phyloP scores from a whole-genome alignment of 768 basidiomycete species.

The Rhodotorula sphaerocarpa region DNA sequence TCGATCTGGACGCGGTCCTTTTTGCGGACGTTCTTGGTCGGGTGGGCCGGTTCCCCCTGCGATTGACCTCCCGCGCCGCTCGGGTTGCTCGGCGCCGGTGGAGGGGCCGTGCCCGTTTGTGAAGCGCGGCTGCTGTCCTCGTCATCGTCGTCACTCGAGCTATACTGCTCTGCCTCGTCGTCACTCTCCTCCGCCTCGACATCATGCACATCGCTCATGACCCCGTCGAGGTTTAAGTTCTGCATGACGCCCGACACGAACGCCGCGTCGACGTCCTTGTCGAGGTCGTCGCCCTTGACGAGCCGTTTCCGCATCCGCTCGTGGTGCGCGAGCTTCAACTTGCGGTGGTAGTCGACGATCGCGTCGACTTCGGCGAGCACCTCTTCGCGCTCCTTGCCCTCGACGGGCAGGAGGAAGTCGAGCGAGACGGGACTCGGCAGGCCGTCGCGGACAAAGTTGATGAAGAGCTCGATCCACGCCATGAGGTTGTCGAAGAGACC shows the following conservation, averaged over 20 bases:
- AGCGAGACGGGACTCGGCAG: conserved; percentile 65
- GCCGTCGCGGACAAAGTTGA: conserved; percentile 82
- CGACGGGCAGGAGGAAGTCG: conserved; percentile 80
- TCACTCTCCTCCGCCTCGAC: conserved; percentile 58
- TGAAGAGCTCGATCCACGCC: conserved; percentile 93
- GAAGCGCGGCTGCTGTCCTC: no score
- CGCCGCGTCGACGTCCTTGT: conserved; percentile 68
- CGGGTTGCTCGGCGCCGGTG: conserved; percentile 41
- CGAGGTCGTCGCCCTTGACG: conserved; percentile 50
- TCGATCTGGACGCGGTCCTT: conserved; percentile 49
- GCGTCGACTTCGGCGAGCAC: conserved; percentile 81
- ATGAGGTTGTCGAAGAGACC: conserved; percentile 87
- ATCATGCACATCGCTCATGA: conserved; percentile 69
- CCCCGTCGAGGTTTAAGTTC: conserved; percentile 72
- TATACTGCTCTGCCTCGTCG: conserved; percentile 40
- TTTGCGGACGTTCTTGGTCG: conserved; percentile 43
- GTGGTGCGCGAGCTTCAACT: conserved; percentile 85
- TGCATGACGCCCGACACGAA: conserved; percentile 72
- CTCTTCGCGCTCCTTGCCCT: conserved; percentile 61
- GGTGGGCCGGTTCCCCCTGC: conserved; percentile 40
- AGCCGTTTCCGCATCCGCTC: conserved; percentile 82
- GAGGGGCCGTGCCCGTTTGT: no score
- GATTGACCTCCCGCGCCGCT: no score
- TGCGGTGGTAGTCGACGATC: conserved; percentile 85
- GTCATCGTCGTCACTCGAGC: conserved; percentile 36